Base-by-base conservation (phyloP, 2,329 filamentous ascomycete species). In the Fusarium proliferatum region DNA sequence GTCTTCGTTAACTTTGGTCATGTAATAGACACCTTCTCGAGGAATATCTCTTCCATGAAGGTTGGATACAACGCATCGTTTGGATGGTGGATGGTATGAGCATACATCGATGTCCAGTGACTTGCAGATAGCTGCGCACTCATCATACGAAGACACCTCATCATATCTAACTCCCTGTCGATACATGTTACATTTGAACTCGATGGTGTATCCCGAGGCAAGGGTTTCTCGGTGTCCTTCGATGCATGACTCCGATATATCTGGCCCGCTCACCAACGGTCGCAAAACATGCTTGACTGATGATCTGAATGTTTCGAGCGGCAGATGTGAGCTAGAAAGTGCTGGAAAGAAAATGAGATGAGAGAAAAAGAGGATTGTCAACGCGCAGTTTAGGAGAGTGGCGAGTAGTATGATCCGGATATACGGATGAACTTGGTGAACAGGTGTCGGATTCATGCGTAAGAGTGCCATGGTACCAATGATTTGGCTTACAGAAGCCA, bases 281-380 rank as follows among this genome's bases (percentile, higher is more conserved):
- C 23, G 43, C 15, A 66, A 26, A 36, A 34, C 9, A 36, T 42
- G 26, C 10, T 36, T 39, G 10, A 21, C 19, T 6, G 36, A 56
- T 12, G 36, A 11, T 28, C 6, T 33, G 28, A 57, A 19, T 9
- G 34, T 34, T 17, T 43, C 13, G 3, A 55, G 30, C 0, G 38
- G 4, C 2, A 33, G 1, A 30, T 52, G 9, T 1, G 26, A 1
- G 3, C 15, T 19, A 1, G 9, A 1, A 6, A 38, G 4, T 2
- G 3, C 10, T 4, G 26, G 45, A 6, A 26, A 59, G 26, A 59
- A 28, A 0, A 59, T 15, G 8, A 39, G 2, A 1, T 52, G 43
- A 5, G 56, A 59, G 21, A 38, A 33, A 19, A 59, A 52, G 3
- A 59, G 43, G 1, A 59, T 36, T 15, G 34, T 51, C 1, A 59